A percentile compares a stretch with the other conserved stretches of the same genome.
Conservation (phyloP, 371 early-diverging fungal species). For the Mortierella sp. region DNA sequence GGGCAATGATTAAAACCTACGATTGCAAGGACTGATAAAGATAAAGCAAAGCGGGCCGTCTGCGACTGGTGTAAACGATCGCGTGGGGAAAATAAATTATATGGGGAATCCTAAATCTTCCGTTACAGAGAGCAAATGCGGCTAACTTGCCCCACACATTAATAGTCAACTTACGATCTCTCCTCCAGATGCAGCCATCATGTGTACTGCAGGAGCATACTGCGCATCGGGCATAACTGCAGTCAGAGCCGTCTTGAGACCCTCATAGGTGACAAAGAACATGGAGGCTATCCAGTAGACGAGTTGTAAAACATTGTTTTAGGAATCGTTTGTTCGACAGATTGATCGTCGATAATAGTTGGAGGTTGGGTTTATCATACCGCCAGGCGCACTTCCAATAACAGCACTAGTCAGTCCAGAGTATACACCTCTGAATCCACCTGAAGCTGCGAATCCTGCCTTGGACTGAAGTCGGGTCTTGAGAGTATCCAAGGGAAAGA, state of each 20-base stretch:
- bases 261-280: conserved; percentile 95
- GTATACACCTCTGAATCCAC: conserved; percentile 94
- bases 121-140: conserved; percentile 3
- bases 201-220: conserved; percentile 80
- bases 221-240: conserved; percentile 56
- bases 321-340: neutral
- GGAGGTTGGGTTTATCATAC: conserved; percentile 57
- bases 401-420: conserved; percentile 93
- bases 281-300: conserved; percentile 81
- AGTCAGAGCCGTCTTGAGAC: conserved; percentile 70
- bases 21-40: neutral
- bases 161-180: conserved; percentile 79
- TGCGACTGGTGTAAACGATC: neutral
- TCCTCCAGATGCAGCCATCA: conserved; percentile 92
- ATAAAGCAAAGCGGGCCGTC: neutral
- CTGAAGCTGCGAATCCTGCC: conserved; percentile 88
- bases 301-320: neutral
- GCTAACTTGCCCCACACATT: neutral
- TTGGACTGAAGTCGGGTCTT: conserved; percentile 93
- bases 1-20: neutral
- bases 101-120: conserved; percentile 7
- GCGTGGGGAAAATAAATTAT: conserved; percentile 11
- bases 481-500: conserved; percentile 95
- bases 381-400: conserved; percentile 93
- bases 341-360: neutral